Conservation (phyloP, 495 filamentous ascomycete genomes). For the Oleoguttula mirabilis region DNA sequence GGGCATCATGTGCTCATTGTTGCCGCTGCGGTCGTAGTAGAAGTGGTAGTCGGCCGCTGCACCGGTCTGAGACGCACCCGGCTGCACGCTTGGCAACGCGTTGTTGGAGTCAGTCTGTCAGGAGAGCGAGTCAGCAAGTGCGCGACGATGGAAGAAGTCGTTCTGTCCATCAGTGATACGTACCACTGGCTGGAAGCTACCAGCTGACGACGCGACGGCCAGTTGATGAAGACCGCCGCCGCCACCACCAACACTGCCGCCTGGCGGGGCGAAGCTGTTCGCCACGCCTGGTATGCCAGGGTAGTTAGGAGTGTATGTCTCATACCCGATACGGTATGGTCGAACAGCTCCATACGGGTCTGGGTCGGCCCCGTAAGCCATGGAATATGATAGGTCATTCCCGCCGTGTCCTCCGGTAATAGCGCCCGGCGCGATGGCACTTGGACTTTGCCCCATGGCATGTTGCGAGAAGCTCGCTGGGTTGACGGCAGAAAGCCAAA, state of each 20-base stretch:
- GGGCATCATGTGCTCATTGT: conserved; percentile 2
- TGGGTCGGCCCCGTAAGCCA: conserved; percentile 18
- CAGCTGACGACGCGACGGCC: background rate
- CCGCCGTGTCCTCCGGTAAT: conserved; percentile 1
- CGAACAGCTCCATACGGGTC: conserved; percentile 20
- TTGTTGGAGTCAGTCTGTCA: background rate
- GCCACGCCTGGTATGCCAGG: conserved; percentile 16
- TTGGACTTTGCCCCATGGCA: conserved; percentile 18
- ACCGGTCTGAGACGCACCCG: conserved; percentile 2
- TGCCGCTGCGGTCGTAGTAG: conserved; percentile 10
- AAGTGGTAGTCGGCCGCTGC: conserved; percentile 7
- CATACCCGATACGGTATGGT: conserved; percentile 17
- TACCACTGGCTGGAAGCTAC: background rate
- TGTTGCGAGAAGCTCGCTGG: conserved; percentile 73
- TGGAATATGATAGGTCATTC: conserved; percentile 12
- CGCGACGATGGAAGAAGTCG: no score
- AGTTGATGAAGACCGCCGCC: background rate
- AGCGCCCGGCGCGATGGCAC: conserved; percentile 19
- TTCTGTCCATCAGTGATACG: no score
- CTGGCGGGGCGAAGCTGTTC: conserved; percentile 16
- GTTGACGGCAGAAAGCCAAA: conserved; percentile 99
- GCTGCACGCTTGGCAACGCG: background rate
- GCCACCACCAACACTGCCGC: background rate
- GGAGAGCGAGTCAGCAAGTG: no score
- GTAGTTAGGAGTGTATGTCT: conserved; percentile 19